Conservation (phyloP, 2,329 filamentous ascomycete genomes). For the Magnaporthiopsis rhizophila region DNA sequence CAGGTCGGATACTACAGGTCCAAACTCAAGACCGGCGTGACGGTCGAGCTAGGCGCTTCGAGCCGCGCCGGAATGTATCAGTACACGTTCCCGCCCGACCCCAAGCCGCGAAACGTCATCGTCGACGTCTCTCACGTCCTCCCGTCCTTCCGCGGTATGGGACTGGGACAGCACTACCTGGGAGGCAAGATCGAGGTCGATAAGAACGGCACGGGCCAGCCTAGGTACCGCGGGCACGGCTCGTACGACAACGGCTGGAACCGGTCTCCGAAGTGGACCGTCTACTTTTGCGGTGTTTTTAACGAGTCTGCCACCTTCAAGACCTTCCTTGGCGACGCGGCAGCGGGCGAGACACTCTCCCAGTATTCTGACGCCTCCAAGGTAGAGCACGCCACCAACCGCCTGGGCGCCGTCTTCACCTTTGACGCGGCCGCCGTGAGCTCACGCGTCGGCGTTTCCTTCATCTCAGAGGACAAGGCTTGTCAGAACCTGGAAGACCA, state of each 20-base stretch:
- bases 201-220: conserved; percentile 26
- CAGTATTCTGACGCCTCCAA: conserved; percentile 23
- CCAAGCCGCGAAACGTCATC: conserved; percentile 40
- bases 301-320: conserved; percentile 30
- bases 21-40: conserved; percentile 44
- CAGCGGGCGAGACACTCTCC: conserved; percentile 21
- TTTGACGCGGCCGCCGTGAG: conserved; percentile 39
- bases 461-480: conserved; percentile 54
- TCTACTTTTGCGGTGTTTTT: conserved; percentile 58
- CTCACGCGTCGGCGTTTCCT: conserved; percentile 59
- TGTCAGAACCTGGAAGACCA: conserved; percentile 50
- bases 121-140: conserved; percentile 61
- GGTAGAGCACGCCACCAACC: conserved; percentile 26
- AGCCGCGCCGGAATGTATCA: conserved; percentile 50
- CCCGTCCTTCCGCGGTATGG: conserved; percentile 51
- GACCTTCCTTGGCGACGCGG: conserved; percentile 32
- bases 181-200: conserved; percentile 48
- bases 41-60: conserved; percentile 48
- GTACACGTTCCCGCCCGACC: conserved; percentile 42
- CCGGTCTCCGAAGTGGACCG: conserved; percentile 51
- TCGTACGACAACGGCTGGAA: conserved; percentile 63
- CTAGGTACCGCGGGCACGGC: conserved; percentile 51
- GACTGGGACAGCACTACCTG: conserved; percentile 53
- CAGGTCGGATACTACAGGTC: conserved; percentile 56
- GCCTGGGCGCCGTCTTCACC: conserved; percentile 44